Evolutionary conservation across 345 rosid species (phyloP).

Genomic region (Populus euphratica): DNA sequence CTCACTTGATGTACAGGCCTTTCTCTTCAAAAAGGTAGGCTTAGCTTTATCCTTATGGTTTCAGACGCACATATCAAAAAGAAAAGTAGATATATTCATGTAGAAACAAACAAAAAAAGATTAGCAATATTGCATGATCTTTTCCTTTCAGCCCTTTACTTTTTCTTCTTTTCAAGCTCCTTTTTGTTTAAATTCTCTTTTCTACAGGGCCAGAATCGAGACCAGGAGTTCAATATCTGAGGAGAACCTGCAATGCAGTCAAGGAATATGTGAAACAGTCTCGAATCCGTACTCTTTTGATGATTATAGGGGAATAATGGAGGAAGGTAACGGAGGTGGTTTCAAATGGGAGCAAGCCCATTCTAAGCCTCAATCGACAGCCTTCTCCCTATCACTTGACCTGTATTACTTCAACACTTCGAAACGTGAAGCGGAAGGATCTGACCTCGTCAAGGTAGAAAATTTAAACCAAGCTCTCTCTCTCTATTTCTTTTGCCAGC

Average conservation of each 20-base stretch:
- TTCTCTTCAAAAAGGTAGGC: constrained; percentile 45
- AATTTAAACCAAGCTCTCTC: neutral
- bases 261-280: constrained; percentile 38
- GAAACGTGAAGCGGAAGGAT: constrained; percentile 24
- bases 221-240: constrained; percentile 45
- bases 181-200: constrained; percentile 19
- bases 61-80: neutral
- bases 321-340: constrained; percentile 32
- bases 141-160: constrained; percentile 16
- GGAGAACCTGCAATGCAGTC: constrained; percentile 47
- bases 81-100: constrained; percentile 6
- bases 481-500: constrained; percentile 15
- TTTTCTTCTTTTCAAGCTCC: constrained; percentile 8
- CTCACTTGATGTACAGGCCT: constrained; percentile 23
- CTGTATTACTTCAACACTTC: constrained; percentile 12
- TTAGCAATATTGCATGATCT: constrained; percentile 24
- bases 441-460: constrained; percentile 46
- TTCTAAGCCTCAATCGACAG: constrained; percentile 16
- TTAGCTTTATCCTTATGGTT: constrained; percentile 7
- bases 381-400: constrained; percentile 30
- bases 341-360: constrained; percentile 35
- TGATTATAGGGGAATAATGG: constrained; percentile 36
- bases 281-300: constrained; percentile 33
- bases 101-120: constrained; percentile 32
- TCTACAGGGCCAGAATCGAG: constrained; percentile 44